Evolutionary conservation across 306 rosid species (phyloP).

Genomic region (Oxytropis ochrocephala): DNA sequence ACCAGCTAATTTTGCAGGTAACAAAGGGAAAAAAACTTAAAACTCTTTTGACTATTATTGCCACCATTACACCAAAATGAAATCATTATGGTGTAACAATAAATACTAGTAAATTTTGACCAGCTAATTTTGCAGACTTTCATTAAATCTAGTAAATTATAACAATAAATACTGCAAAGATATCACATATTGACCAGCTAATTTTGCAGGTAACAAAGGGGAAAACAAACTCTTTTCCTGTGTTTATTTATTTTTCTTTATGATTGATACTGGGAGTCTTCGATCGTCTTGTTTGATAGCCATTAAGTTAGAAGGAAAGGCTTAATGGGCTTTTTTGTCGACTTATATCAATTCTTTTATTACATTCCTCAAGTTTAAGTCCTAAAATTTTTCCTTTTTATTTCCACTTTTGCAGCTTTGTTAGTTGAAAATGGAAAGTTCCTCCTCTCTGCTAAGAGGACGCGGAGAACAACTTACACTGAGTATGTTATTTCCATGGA

Average conservation of each 20-base stretch:
- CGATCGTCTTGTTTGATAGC: not conserved
- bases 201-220: not conserved
- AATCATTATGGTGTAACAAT: too few relatives aligned
- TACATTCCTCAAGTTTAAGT: too few relatives aligned
- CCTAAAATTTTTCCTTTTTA: too few relatives aligned
- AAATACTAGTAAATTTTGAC: too few relatives aligned
- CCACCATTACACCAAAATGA: too few relatives aligned
- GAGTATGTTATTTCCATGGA: constrained; percentile 90
- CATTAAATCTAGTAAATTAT: too few relatives aligned
- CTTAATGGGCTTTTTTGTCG: not conserved
- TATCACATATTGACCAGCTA: constrained; percentile 2
- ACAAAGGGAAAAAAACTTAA: not conserved
- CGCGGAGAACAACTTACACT: constrained; percentile 82
- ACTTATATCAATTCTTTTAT: not conserved
- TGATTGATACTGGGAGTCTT: not conserved
- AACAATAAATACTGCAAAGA: not conserved
- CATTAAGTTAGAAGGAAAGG: not conserved
- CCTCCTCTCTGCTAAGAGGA: constrained; percentile 89
- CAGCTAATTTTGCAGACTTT: too few relatives aligned
- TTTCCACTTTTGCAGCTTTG: constrained; percentile 46
- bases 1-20: not conserved
- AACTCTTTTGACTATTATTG: too few relatives aligned
- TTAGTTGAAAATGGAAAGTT: constrained; percentile 86
- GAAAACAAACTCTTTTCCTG: not conserved
- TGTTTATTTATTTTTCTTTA: not conserved